Percentiles rank a stretch among this genome's conserved stretches.
phyloP scores from a whole-genome alignment of 805 yeast species.

The Trichomonascus vanleenenianus region DNA sequence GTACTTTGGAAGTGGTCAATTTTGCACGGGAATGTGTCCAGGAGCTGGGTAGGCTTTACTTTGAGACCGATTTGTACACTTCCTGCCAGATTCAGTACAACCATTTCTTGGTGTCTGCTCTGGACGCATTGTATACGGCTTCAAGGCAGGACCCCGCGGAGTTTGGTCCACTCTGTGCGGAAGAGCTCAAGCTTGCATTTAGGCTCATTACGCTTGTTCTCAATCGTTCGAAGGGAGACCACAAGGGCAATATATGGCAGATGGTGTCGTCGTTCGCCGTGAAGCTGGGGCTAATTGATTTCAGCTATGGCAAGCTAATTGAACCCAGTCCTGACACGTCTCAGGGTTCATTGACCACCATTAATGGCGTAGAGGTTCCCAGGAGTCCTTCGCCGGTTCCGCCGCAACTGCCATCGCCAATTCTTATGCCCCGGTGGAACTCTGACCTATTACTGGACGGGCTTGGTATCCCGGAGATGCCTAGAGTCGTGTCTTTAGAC shows the following conservation, averaged over 20 bases:
- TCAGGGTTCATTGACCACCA: no score
- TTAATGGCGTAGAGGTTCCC: no score
- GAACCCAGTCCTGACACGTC: no score
- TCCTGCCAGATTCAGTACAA: slow-evolving; percentile 21
- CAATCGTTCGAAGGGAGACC: slow-evolving; percentile 9
- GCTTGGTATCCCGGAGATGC: no score
- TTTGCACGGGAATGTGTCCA: slow-evolving; percentile 19
- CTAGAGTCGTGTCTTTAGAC: no score
- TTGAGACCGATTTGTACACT: slow-evolving; percentile 16
- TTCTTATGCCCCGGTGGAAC: no score
- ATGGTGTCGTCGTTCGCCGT: slow-evolving; percentile 10
- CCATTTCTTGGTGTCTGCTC: slow-evolving; percentile 20
- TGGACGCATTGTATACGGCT: slow-evolving; percentile 20
- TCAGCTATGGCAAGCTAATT: no score
- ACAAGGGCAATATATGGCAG: slow-evolving; percentile 12
- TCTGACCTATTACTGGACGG: no score
- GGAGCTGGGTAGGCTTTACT: slow-evolving; percentile 16
- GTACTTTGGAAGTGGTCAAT: slow-evolving; percentile 18
- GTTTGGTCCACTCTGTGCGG: slow-evolving; percentile 12
- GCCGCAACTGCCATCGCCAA: no score
- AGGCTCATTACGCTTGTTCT: slow-evolving; percentile 16
- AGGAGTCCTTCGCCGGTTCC: no score
- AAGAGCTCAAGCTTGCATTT: slow-evolving; percentile 18
- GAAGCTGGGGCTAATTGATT: slow-evolving; percentile 8
- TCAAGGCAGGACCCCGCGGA: slow-evolving; percentile 17